Evolutionary conservation across 805 yeast species (phyloP), one percentile per base, ranked within the genome.

Genomic region (Metschnikowia continentalis): DNA sequence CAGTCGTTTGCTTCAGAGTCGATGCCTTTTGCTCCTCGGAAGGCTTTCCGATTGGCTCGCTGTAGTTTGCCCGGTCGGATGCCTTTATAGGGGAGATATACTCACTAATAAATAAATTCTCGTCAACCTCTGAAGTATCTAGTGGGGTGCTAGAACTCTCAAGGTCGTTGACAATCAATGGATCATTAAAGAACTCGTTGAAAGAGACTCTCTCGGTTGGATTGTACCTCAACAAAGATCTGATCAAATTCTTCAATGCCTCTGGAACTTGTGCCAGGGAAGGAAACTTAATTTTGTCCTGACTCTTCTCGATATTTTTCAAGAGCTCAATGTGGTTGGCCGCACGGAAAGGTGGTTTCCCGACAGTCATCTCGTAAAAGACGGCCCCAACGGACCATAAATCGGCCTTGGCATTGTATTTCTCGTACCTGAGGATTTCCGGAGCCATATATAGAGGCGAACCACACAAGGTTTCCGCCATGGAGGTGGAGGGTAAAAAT

Each of bases 391-490:
- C 96, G 6, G 97, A 90, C 99, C 99, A 94, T 56, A 94, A 70
- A 65, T 94, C 99, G 0, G 97, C 98, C 66, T 90, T 91, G 5
- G 98, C 99, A 59, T 91, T 90, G 71, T 94, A 94, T 69, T 90
- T 94, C 66, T 94, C 97, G 63, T 89, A 91, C 55, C 96, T 78
- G 59, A 94, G 74, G 44, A 94, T 94, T 70, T 94, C 99, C 0
- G 99, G 99, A 0, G 99, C 99, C 99, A 94, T 94, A 69, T 94
- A 94, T 41, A 94, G 77, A 3, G 99, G 99, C 10, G 96, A 89
- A 1, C 99, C 99, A 76, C 99, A 94, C 58, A 94, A 74, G 1
- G 99, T 94, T 65, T 94, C 99, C 1, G 98, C 98, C 81, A 94
- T 77, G 1, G 96, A 85, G 1, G 97, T 87, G 46, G 88, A 83